Evolutionary conservation across 768 basidiomycete species (phyloP).

Genomic region (Exsudoporus frostii): DNA sequence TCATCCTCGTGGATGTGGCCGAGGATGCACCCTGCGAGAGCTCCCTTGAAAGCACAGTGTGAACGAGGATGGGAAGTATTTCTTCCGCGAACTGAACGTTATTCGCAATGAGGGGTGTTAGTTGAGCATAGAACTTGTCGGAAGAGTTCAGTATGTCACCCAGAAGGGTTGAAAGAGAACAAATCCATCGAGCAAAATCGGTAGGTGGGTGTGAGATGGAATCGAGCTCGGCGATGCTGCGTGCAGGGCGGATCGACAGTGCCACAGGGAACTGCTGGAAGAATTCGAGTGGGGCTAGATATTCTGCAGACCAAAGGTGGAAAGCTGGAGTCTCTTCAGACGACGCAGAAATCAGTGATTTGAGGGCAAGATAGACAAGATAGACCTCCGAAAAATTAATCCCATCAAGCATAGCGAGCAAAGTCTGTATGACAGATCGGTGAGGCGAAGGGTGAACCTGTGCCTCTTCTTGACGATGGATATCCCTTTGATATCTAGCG

Average conservation of each 20-base stretch:
- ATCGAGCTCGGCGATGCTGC: constrained; percentile 37
- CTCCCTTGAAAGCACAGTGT: constrained; percentile 51
- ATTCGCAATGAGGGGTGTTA: constrained; percentile 54
- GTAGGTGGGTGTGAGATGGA: constrained; percentile 36
- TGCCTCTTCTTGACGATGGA: constrained; percentile 12
- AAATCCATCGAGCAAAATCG: constrained; percentile 65
- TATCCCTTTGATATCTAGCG: constrained; percentile 31
- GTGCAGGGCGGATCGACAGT: constrained; percentile 30
- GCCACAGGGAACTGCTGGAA: constrained; percentile 45
- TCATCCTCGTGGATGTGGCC: constrained; percentile 9
- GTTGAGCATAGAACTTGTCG: constrained; percentile 66
- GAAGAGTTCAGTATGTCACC: constrained; percentile 51
- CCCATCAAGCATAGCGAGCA: constrained; percentile 59
- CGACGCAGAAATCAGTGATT: constrained; percentile 46
- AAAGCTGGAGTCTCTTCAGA: constrained; percentile 29
- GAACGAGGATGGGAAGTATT: constrained; percentile 73
- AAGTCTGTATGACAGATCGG: constrained; percentile 48
- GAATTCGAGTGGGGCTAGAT: constrained; percentile 45
- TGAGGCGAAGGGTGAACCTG: constrained; percentile 35
- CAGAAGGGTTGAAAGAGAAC: constrained; percentile 52
- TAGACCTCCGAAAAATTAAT: constrained; percentile 47
- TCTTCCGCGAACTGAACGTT: constrained; percentile 60
- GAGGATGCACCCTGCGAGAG: constrained; percentile 6
- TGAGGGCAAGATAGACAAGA: constrained; percentile 62
- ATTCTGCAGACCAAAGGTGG: constrained; percentile 38